Percentiles rank a stretch among this genome's conserved stretches.
phyloP scores from a whole-genome alignment of 306 rosid species.

The Vachellia pachyceras region DNA sequence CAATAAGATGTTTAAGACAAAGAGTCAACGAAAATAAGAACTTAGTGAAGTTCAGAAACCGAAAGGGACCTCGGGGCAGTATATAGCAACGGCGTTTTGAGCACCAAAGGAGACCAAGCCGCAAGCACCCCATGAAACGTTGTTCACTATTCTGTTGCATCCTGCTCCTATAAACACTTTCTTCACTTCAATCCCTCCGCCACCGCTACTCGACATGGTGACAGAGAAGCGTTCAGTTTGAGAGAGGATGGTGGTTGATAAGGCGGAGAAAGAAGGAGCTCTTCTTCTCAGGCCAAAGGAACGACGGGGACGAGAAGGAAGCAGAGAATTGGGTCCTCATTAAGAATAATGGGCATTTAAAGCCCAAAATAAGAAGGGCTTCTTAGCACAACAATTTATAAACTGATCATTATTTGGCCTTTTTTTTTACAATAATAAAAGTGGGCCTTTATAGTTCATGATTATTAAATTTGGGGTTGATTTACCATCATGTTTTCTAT shows the following conservation, averaged over 20 bases:
- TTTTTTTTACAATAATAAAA: no score
- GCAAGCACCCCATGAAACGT: conserved; percentile 92
- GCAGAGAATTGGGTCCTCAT: conserved; percentile 3
- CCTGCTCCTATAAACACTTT: conserved; percentile 85
- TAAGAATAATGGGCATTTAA: neutral
- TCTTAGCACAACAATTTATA: no score
- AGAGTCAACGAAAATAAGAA: neutral
- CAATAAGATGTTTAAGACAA: neutral
- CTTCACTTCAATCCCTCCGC: conserved; percentile 55
- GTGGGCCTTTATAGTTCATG: no score
- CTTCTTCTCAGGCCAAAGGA: conserved; percentile 37
- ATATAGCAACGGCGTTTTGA: conserved; percentile 87
- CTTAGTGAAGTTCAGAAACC: neutral
- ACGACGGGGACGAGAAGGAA: conserved; percentile 9
- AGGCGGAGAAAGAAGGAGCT: conserved; percentile 39
- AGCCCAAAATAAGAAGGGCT: no score
- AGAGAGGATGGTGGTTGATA: neutral
- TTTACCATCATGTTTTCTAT: no score
- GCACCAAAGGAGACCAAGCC: conserved; percentile 87
- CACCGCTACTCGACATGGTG: conserved; percentile 37
- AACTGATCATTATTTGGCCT: no score
- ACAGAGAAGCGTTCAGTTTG: neutral
- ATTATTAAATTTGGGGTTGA: no score
- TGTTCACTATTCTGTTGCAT: conserved; percentile 89
- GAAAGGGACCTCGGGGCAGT: conserved; percentile 73